Base-by-base conservation (phyloP, 2,329 filamentous ascomycete genomes). In the Alternaria sp. region DNA sequence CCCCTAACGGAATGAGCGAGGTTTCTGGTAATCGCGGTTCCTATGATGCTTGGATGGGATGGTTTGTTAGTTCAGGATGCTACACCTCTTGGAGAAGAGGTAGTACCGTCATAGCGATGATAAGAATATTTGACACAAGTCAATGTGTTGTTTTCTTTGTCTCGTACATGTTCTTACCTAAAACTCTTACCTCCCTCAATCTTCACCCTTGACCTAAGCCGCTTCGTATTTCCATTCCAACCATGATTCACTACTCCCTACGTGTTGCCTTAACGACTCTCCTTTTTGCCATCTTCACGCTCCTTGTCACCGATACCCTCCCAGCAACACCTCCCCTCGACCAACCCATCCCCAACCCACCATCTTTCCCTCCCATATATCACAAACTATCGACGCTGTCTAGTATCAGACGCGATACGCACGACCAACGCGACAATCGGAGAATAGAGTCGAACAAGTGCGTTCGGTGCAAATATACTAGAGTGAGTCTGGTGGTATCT, bases 381-480 rank as follows among this genome's bases (percentile, higher is more conserved):
- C 14, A 50, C 20, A 50, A 38, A 38, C 0, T 6, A 8, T 6
- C 32, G 14, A 20, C 2, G 14, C 16, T 16, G 32, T 25, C 20
- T n/a, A 8, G 10, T n/a, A 11, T 20, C 22, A 50, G 46, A 22
- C 32, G 16, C 34, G 20, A 50, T 22, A 14, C 20, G 32, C 46
- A 36, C 32, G 10, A 43, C 20, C 40, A 43, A 25, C 40, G 20
- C 12, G 40, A 25, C 40, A 25, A 22, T 41, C 18, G 38, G 38
- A 41, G 4, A 18, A 41, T 41, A 0, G 38, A 22, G 18, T 5
- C 40, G 6, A 43, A 25, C 6, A 43, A 43, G 20, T 43, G 40
- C 20, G 20, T 43, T 11, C 40, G 14, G 25, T 50, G 46, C 46
- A 27, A n/a, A 22, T 50, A 22, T 38, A 36, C 46, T 36, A 38